These are phyloP conservation scores for Aspergillus udagawae DNA, from an alignment of 2,329 filamentous ascomycete species.

Conservation along the genomic window DNA sequence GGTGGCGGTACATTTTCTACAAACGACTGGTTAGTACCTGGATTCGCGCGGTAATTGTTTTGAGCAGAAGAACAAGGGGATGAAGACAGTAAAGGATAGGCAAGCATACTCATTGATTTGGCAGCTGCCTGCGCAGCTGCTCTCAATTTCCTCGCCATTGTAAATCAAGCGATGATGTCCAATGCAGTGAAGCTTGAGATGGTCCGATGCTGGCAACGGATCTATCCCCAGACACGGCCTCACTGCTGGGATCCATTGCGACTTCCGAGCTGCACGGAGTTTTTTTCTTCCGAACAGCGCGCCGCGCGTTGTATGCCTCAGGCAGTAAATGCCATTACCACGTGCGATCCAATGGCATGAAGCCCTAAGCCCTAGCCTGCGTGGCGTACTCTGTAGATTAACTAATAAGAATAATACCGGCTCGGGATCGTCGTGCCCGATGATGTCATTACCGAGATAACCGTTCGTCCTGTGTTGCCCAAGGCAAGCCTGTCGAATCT, in stretches of 20 bases:
- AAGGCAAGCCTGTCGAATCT: neutral
- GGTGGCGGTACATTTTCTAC: constrained; percentile 42
- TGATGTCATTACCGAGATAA: neutral
- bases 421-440: neutral
- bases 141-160: constrained; percentile 44
- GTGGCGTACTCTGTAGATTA: neutral
- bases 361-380: neutral
- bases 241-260: neutral
- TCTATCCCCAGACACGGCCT: neutral
- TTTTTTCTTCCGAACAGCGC: constrained; percentile 8
- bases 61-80: neutral
- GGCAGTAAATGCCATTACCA: neutral
- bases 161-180: neutral
- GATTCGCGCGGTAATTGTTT: constrained; percentile 8
- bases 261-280: neutral
- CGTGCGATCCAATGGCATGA: neutral
- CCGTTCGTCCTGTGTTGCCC: neutral
- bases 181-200: neutral
- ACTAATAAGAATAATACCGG: neutral
- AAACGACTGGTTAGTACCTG: constrained; percentile 10
- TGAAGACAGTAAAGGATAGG: neutral
- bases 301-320: constrained; percentile 2
- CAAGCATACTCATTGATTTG: constrained; percentile 42
- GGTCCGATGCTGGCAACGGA: neutral
- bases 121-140: constrained; percentile 46